Conservation (phyloP, 495 filamentous ascomycete species). For the Xanthoparmelia taractica region DNA sequence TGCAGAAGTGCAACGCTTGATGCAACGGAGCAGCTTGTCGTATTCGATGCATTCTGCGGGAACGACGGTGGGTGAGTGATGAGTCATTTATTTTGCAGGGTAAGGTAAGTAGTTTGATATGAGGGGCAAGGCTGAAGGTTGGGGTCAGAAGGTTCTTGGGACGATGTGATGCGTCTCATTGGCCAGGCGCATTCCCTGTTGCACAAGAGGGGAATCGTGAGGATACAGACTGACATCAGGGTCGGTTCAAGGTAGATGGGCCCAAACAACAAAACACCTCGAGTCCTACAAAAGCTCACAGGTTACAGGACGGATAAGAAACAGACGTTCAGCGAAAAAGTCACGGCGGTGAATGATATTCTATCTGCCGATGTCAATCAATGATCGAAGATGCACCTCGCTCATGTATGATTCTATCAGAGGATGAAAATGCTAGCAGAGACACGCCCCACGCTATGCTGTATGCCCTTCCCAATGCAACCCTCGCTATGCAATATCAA, state of each 20-base stretch:
- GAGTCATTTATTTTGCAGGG: slow-evolving; percentile 30
- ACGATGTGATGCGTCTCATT: slow-evolving; percentile 78
- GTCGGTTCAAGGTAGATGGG: slow-evolving; percentile 67
- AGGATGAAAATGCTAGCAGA: slow-evolving; percentile 10
- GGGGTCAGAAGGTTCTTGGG: slow-evolving; percentile 79
- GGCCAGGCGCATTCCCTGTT: slow-evolving; percentile 83
- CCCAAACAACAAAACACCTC: slow-evolving; percentile 7
- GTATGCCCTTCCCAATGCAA: slow-evolving; percentile 5
- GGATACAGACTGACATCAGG: slow-evolving; percentile 85
- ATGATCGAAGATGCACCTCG: neutral
- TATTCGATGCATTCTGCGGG: slow-evolving; percentile 89
- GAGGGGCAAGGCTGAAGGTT: slow-evolving; percentile 4
- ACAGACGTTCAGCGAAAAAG: slow-evolving; percentile 60
- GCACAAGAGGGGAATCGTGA: slow-evolving; percentile 69
- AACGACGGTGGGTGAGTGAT: slow-evolving; percentile 73
- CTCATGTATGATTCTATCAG: neutral
- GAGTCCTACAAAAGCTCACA: slow-evolving; percentile 20
- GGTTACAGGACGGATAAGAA: slow-evolving; percentile 55
- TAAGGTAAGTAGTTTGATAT: neutral
- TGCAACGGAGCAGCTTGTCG: slow-evolving; percentile 67
- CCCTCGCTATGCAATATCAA: slow-evolving; percentile 3
- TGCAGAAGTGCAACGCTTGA: slow-evolving; percentile 79
- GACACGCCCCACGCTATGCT: slow-evolving; percentile 18
- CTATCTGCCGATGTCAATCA: slow-evolving; percentile 30
- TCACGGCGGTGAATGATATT: slow-evolving; percentile 53